A percentile compares a stretch with the other conserved stretches of the same genome.
These are phyloP conservation scores for Obba rivulosa DNA, from an alignment of 768 basidiomycete genomes.

Conservation along the genomic window DNA sequence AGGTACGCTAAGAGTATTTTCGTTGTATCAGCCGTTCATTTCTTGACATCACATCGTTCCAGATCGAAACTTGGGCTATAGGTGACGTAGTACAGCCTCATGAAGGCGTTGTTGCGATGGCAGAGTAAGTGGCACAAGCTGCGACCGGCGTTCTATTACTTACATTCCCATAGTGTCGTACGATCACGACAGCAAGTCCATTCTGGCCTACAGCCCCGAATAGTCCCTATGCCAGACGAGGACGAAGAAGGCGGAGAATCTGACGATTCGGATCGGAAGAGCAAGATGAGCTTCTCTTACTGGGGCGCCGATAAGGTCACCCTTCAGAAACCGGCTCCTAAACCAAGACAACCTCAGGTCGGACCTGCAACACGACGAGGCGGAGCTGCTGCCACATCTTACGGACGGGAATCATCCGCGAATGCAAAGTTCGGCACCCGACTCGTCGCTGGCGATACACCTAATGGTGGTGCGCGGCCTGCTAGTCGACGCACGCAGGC, in stretches of 20 bases:
- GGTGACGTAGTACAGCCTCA: slow-evolving; percentile 69
- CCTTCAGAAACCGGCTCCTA: slow-evolving; percentile 70
- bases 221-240: slow-evolving; percentile 66
- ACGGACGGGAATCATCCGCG: slow-evolving; percentile 77
- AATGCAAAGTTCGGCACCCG: slow-evolving; percentile 92
- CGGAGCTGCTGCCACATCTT: slow-evolving; percentile 47
- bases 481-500: slow-evolving; percentile 57
- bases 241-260: slow-evolving; percentile 58
- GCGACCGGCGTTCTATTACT: slow-evolving; percentile 6
- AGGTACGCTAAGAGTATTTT: slow-evolving; percentile 43
- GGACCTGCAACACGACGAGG: slow-evolving; percentile 29
- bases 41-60: background rate
- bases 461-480: slow-evolving; percentile 41
- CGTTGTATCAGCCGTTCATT: background rate
- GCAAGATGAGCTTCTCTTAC: slow-evolving; percentile 92
- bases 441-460: slow-evolving; percentile 59
- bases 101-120: slow-evolving; percentile 84
- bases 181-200: slow-evolving; percentile 61
- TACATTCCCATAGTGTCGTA: slow-evolving; percentile 46
- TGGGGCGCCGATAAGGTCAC: slow-evolving; percentile 93
- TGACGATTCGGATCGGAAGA: slow-evolving; percentile 83
- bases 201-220: slow-evolving; percentile 49
- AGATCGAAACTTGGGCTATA: slow-evolving; percentile 89
- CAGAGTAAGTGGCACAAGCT: slow-evolving; percentile 55
- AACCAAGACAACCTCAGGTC: slow-evolving; percentile 32